These are phyloP conservation scores for Chaetomium sp. DNA, from an alignment of 2,329 filamentous ascomycete genomes.

Conservation along the genomic window DNA sequence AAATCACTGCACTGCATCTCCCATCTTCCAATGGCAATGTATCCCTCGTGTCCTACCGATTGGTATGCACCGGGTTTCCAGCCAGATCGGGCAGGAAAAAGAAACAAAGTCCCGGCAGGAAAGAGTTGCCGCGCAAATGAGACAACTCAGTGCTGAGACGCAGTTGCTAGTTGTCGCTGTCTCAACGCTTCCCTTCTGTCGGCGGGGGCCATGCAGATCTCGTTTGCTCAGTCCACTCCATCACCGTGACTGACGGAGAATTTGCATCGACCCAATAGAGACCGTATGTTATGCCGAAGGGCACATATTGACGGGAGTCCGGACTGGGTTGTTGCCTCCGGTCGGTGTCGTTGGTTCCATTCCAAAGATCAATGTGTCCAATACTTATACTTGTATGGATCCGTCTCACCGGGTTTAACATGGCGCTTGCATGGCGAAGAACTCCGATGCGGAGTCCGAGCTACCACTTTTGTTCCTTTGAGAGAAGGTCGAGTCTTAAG, in stretches of 20 bases:
- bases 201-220: conserved; percentile 4
- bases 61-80: neutral
- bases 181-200: neutral
- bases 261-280: conserved; percentile 2
- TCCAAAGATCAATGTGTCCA: neutral
- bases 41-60: neutral
- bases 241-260: neutral
- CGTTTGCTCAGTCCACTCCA: neutral
- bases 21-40: neutral
- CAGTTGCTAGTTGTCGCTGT: neutral
- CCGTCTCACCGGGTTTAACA: conserved; percentile 17
- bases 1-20: neutral
- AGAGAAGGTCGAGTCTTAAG: neutral
- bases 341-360: neutral
- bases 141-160: neutral
- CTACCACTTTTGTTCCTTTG: neutral
- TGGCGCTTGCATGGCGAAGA: conserved; percentile 16
- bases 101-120: neutral
- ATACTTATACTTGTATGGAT: no score
- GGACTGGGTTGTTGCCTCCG: neutral
- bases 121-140: neutral
- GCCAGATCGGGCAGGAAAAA: neutral
- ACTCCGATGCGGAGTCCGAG: neutral
- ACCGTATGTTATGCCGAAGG: neutral
- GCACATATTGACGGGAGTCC: neutral